Conservation (phyloP, 805 yeast species). For the Saturnispora gosingensis region DNA sequence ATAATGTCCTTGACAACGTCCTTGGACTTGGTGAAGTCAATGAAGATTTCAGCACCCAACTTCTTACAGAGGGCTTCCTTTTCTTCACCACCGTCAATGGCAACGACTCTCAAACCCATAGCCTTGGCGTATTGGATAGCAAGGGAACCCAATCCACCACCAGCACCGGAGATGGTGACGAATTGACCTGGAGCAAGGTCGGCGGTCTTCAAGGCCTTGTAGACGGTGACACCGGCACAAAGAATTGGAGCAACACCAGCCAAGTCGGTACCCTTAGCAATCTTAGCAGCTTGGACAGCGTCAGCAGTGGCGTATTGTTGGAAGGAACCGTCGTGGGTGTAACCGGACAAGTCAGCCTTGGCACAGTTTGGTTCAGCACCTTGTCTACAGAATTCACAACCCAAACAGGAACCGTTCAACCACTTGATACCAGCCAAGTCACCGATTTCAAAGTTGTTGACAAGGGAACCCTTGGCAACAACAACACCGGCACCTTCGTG, state of each 20-base stretch:
- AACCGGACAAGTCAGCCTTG: slow-evolving; percentile 67
- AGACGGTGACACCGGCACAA: slow-evolving; percentile 87
- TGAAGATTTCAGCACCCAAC: slow-evolving; percentile 55
- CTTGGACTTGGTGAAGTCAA: slow-evolving; percentile 41
- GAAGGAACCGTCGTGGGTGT: slow-evolving; percentile 84
- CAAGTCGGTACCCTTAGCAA: slow-evolving; percentile 63
- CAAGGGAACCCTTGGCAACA: slow-evolving; percentile 61
- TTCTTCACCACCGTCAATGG: slow-evolving; percentile 67
- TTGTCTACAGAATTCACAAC: slow-evolving; percentile 61
- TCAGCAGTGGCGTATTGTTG: slow-evolving; percentile 86
- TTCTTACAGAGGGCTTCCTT: slow-evolving; percentile 44
- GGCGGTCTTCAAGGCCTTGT: slow-evolving; percentile 82
- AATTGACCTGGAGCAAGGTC: slow-evolving; percentile 63
- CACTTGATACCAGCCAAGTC: slow-evolving; percentile 75
- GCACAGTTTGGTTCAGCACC: slow-evolving; percentile 64
- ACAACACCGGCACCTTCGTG: slow-evolving; percentile 83
- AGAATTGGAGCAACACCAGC: slow-evolving; percentile 73
- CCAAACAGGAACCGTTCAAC: slow-evolving; percentile 64
- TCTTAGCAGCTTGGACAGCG: slow-evolving; percentile 75
- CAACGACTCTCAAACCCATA: slow-evolving; percentile 64
- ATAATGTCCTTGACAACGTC: slow-evolving; percentile 35
- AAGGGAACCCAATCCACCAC: slow-evolving; percentile 72
- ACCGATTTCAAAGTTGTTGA: slow-evolving; percentile 58
- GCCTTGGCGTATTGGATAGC: slow-evolving; percentile 71
- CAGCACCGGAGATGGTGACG: slow-evolving; percentile 72